Evolutionary conservation across 2,329 filamentous ascomycete species (phyloP), one percentile per base, ranked within the genome.

Genomic region (Aspergillus fijiensis): DNA sequence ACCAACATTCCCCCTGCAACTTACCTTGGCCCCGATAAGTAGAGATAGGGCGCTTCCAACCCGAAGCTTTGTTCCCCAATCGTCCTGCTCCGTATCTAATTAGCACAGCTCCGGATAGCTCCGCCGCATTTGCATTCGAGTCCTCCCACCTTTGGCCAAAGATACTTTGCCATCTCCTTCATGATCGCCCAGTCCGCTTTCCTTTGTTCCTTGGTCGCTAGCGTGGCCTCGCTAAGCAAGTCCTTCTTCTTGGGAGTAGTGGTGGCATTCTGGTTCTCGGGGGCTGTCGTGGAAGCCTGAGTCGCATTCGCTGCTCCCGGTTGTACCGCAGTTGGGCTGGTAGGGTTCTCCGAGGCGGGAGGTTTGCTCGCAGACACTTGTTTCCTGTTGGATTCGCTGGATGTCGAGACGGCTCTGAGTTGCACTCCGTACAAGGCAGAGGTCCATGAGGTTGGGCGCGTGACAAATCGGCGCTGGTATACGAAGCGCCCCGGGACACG

Each of bases 161-260:
- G 81, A 76, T 99, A 99, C 63, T 88, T 88, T 61, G 89, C 88
- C 94, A 99, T 98, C 76, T 99, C 94, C 78, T 90, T 96, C 83
- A 99, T 95, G 67, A 99, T 99, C 51, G 93, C 93, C 94, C 94
- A 97, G 73, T 99, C 95, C 9, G 93, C 94, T 79, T 93, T 96
- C 69, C 95, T 87, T 82, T 99, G 96, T 78, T 97, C 91, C 69
- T 93, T 87, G 21, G 87, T 88, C 54, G 86, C 87, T 71, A 85
- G 73, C 1, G 86, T 88, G 62, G 89, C 84, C 71, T 89, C 82
- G 12, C 83, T 79, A 21, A 90, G 84, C 49, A 93, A 76, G 31
- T 85, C 82, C 67, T 88, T 87, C 60, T 88, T 87, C 60, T 77
- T 77, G 56, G 75, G 73, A 50, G 69, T 61, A n/a, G 69, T 53